A percentile compares a stretch with the other conserved stretches of the same genome.
These are phyloP conservation scores for Malbranchea zuffiana DNA, from an alignment of 2,329 filamentous ascomycete species.

Conservation along the genomic window DNA sequence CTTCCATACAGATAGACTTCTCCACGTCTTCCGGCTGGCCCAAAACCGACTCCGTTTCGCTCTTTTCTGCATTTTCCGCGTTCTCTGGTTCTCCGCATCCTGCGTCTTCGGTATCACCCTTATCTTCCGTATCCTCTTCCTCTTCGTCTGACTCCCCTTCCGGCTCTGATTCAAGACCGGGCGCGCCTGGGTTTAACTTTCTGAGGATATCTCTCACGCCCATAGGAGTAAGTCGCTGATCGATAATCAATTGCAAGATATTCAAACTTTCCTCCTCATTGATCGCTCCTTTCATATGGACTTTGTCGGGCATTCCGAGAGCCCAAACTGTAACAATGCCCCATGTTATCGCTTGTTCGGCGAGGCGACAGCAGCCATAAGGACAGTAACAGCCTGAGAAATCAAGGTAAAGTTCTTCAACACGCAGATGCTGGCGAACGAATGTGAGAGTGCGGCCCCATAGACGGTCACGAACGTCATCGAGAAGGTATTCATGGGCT, in stretches of 20 bases:
- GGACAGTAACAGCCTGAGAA: constrained; percentile 15
- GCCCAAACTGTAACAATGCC: constrained; percentile 14
- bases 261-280: constrained; percentile 11
- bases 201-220: too few relatives aligned
- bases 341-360: constrained; percentile 15
- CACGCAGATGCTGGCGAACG: constrained; percentile 16
- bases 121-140: too few relatives aligned
- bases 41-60: too few relatives aligned
- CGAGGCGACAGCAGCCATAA: constrained; percentile 17
- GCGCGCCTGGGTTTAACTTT: too few relatives aligned
- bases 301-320: constrained; percentile 14
- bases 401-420: constrained; percentile 16
- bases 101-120: too few relatives aligned
- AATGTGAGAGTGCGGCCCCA: constrained; percentile 19
- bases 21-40: too few relatives aligned
- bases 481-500: background rate
- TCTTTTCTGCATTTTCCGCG: too few relatives aligned
- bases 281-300: constrained; percentile 15
- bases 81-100: too few relatives aligned
- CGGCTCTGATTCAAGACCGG: background rate
- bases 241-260: constrained; percentile 10
- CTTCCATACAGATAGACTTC: too few relatives aligned
- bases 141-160: background rate
- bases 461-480: constrained; percentile 17
- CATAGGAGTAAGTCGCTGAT: constrained; percentile 8